phyloP scores from a whole-genome alignment of 495 filamentous ascomycete genomes.

The Echria macrotheca region DNA sequence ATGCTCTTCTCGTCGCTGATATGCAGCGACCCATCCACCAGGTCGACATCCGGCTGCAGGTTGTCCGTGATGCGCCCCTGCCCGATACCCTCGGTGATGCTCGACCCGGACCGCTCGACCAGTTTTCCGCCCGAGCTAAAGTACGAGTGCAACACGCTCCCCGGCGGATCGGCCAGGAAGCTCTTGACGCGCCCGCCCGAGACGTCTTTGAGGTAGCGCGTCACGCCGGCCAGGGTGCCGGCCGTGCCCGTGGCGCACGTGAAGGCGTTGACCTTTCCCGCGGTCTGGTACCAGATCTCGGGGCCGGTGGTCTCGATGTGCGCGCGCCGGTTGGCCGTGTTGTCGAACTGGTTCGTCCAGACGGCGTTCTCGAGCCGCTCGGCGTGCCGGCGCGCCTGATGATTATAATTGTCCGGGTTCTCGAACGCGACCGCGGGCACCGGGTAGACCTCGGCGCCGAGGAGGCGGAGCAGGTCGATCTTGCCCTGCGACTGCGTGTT shows the following conservation, averaged over 20 bases:
- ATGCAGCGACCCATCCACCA: conserved; percentile 80
- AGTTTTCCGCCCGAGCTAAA: conserved; percentile 80
- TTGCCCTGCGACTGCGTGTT: conserved; percentile 98
- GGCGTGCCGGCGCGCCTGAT: conserved; percentile 85
- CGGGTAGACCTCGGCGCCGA: conserved; percentile 97
- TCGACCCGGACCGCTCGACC: conserved; percentile 72
- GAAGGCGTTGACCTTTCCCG: conserved; percentile 83
- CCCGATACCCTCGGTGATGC: conserved; percentile 96
- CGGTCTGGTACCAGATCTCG: conserved; percentile 94
- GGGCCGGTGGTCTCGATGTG: conserved; percentile 97
- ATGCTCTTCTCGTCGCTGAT: conserved; percentile 91
- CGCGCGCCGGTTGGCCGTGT: conserved; percentile 85
- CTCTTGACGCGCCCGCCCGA: conserved; percentile 78
- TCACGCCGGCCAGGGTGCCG: conserved; percentile 85
- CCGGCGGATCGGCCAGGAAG: conserved; percentile 90
- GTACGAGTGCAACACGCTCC: conserved; percentile 86
- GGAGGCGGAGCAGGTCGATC: conserved; percentile 82
- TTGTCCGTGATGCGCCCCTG: conserved; percentile 97
- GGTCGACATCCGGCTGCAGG: conserved; percentile 72
- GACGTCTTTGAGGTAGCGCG: conserved; percentile 79
- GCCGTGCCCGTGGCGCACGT: conserved; percentile 92
- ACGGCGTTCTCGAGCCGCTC: conserved; percentile 82
- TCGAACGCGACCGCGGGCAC: conserved; percentile 96
- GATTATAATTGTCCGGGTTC: conserved; percentile 95
- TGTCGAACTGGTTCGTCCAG: conserved; percentile 99